Evolutionary conservation across 805 yeast species (phyloP).

Genomic region (Starmerella gropengiesseri): DNA sequence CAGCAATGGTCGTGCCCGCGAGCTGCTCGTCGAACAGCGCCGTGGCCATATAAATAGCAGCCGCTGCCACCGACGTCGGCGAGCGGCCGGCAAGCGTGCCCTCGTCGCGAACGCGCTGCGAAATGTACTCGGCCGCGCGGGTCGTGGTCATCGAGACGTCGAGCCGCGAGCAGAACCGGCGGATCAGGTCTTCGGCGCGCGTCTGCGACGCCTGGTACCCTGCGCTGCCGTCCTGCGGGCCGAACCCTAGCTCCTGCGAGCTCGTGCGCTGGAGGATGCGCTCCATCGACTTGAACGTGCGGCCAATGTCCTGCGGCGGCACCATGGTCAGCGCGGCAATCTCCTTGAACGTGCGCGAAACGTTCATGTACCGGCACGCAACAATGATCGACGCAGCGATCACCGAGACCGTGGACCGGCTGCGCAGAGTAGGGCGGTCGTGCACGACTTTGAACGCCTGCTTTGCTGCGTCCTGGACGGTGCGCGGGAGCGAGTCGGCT

Average conservation of each 20-base stretch:
- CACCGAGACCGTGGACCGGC: slow-evolving; percentile 83
- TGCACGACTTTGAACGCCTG: slow-evolving; percentile 87
- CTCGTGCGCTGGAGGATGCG: slow-evolving; percentile 38
- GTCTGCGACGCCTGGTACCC: slow-evolving; percentile 65
- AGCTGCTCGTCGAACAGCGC: slow-evolving; percentile 72
- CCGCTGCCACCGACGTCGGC: slow-evolving; percentile 95
- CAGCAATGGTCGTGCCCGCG: slow-evolving; percentile 72
- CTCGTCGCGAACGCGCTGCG: slow-evolving; percentile 75
- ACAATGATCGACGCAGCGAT: slow-evolving; percentile 94
- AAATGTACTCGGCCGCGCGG: slow-evolving; percentile 86
- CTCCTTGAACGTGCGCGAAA: slow-evolving; percentile 90
- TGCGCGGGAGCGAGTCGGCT: slow-evolving; percentile 85
- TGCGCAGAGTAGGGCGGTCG: slow-evolving; percentile 75
- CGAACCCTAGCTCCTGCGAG: slow-evolving; percentile 30
- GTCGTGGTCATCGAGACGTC: slow-evolving; percentile 78
- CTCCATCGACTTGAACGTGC: slow-evolving; percentile 76
- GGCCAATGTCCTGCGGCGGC: slow-evolving; percentile 88
- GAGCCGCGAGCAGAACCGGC: slow-evolving; percentile 91
- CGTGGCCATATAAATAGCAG: slow-evolving; percentile 89
- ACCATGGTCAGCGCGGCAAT: slow-evolving; percentile 91
- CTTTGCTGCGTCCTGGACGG: slow-evolving; percentile 95
- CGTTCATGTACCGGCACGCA: slow-evolving; percentile 89
- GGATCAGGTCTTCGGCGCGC: slow-evolving; percentile 84
- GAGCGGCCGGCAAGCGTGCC: slow-evolving; percentile 94
- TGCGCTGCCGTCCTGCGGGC: slow-evolving; percentile 20